phyloP scores from a whole-genome alignment of 768 basidiomycete genomes.

The Russula olivacea region DNA sequence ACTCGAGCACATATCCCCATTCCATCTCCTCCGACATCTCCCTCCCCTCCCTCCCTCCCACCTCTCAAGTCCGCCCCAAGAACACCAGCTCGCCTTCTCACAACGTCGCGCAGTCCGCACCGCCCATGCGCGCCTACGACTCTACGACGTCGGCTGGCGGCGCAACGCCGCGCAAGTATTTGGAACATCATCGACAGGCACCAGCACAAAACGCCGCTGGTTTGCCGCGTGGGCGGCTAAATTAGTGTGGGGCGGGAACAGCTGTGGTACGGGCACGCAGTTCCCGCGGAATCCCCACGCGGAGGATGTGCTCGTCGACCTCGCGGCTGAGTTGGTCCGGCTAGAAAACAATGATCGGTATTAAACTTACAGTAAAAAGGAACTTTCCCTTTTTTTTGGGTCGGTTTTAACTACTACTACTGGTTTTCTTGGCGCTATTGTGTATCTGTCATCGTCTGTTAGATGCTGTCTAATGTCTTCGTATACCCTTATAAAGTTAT shows the following conservation, averaged over 20 bases:
- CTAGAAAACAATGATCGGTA: conserved; percentile 34
- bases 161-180: conserved; percentile 66
- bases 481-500: not conserved
- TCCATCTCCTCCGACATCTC: conserved; percentile 63
- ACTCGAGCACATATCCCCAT: conserved; percentile 68
- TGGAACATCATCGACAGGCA: conserved; percentile 26
- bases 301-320: conserved; percentile 57
- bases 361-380: not conserved
- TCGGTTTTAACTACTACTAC: too few species aligned
- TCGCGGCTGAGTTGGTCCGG: conserved; percentile 57
- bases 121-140: conserved; percentile 51
- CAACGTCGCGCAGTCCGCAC: conserved; percentile 63
- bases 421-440: not conserved
- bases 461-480: not conserved
- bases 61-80: conserved; percentile 63
- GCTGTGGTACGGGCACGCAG: conserved; percentile 59
- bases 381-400: not conserved
- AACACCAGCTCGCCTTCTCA: conserved; percentile 58
- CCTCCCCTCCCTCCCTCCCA: conserved; percentile 53
- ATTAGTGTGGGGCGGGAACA: conserved; percentile 51
- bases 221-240: conserved; percentile 48
- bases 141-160: conserved; percentile 72
- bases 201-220: conserved; percentile 39
- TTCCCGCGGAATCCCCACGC: conserved; percentile 66
- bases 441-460: not conserved